These are phyloP conservation scores for Boletellus sp. DNA, from an alignment of 768 basidiomycete genomes.

Conservation along the genomic window DNA sequence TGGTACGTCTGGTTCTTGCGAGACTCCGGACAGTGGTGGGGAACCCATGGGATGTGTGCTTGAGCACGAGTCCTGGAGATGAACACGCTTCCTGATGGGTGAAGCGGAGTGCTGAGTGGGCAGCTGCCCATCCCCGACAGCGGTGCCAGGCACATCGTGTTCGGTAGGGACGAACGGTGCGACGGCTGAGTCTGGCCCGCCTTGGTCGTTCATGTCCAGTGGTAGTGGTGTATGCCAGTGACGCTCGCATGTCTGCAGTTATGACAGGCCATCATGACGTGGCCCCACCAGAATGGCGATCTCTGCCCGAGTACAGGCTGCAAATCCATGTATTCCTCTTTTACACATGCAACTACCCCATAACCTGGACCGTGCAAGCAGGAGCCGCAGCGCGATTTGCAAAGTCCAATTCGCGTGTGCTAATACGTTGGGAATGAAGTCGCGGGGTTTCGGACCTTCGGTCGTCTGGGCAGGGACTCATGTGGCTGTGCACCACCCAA, in stretches of 20 bases:
- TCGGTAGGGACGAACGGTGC: constrained; percentile 22
- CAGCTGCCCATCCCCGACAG: neutral
- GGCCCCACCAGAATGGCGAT: too few relatives aligned
- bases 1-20: constrained; percentile 11
- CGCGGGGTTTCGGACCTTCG: neutral
- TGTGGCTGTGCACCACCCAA: constrained; percentile 20
- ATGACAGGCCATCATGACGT: too few relatives aligned
- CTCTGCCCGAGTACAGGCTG: too few relatives aligned
- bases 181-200: neutral
- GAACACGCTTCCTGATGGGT: constrained; percentile 9
- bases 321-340: too few relatives aligned
- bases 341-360: too few relatives aligned
- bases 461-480: neutral
- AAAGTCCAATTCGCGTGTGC: too few relatives aligned
- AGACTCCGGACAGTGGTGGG: neutral
- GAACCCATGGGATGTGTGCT: neutral
- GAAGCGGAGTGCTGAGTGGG: constrained; percentile 9
- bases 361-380: too few relatives aligned
- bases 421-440: too few relatives aligned
- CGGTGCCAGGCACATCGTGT: constrained; percentile 11
- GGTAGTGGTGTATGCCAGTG: too few relatives aligned
- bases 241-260: too few relatives aligned
- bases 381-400: too few relatives aligned
- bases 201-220: constrained; percentile 11
- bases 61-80: constrained; percentile 7